phyloP scores from a whole-genome alignment of 2,329 filamentous ascomycete species.

The Exophiala phaeomuriformis region DNA sequence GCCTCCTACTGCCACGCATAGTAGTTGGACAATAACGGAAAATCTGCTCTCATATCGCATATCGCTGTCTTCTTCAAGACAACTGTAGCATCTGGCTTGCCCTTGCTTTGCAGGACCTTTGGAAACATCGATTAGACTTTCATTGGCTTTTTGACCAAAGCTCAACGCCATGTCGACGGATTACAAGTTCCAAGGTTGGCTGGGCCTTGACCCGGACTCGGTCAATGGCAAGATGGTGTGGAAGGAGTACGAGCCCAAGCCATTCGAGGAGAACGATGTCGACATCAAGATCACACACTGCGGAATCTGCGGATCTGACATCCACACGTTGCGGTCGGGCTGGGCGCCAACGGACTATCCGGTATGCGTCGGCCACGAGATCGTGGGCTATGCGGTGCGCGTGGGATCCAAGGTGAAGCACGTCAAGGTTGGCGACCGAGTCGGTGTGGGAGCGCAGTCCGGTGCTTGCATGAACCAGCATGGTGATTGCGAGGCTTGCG shows the following conservation, averaged over 20 bases:
- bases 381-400: constrained; percentile 53
- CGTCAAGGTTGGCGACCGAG: constrained; percentile 57
- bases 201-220: constrained; percentile 45
- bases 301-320: constrained; percentile 57
- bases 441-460: constrained; percentile 57
- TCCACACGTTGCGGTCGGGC: constrained; percentile 34
- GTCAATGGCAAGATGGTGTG: constrained; percentile 42
- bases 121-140: no score
- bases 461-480: constrained; percentile 45
- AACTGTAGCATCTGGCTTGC: no score
- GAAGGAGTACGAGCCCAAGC: constrained; percentile 35
- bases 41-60: no score
- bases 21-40: no score
- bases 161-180: constrained; percentile 28
- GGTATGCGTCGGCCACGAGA: constrained; percentile 58
- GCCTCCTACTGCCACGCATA: no score
- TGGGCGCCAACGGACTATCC: constrained; percentile 35
- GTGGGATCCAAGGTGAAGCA: constrained; percentile 41
- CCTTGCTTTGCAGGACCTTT: no score
- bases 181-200: constrained; percentile 53
- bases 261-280: constrained; percentile 54
- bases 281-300: constrained; percentile 61
- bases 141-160: no score
- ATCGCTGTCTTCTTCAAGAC: no score
- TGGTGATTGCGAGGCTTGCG: constrained; percentile 49